Base-by-base conservation (phyloP, 306 rosid genomes). In the Sophora flavescens region DNA sequence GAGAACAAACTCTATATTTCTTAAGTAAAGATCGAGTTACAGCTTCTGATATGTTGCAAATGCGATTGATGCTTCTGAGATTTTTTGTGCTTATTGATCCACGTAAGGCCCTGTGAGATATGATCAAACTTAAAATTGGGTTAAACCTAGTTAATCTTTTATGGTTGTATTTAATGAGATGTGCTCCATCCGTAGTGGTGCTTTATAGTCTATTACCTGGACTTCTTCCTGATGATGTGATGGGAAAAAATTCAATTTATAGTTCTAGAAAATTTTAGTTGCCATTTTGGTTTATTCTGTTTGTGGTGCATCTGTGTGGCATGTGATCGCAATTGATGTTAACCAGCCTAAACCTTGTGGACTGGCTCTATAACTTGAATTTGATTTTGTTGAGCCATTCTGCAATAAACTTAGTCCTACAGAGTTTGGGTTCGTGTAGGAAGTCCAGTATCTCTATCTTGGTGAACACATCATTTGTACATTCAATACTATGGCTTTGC, bases 361-460 rank as follows among this genome's bases (percentile, higher is more conserved):
- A 3, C 3, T 28, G 59, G 13, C 58, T 58, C 35, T 47, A 32
- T 44, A 6, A 57, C 16, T 39, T 69, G 68, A 41, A 70, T 44
- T 17, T 41, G 39, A 67, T 61, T 76, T 5, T 48, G 41, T 64
- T 42, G n/a, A 60, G 48, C 7, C 51, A 30, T 63, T 52, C 32
- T 80, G 65, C 45, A 59, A 63, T 17, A 28, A 13, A 56, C 70
- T 47, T 48, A 72, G 66, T 54, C 44, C 51, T 53, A 36, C 15
- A 64, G 13, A 57, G 14, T 64, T 53, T 71, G 26, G 18, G 16
- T 70, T 50, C 52, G 17, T 63, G 6, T 48, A 7, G 52, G 28
- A 48, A 71, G 54, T 64, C 48, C 41, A 36, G 11, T 45, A n/a
- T 83, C n/a, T 70, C 15, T 41, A 42, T 22, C 35, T 45, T 78